Evolutionary conservation across 805 yeast species (phyloP), one percentile per base, ranked within the genome.

Genomic region (Saccharomycopsis fibuligera): DNA sequence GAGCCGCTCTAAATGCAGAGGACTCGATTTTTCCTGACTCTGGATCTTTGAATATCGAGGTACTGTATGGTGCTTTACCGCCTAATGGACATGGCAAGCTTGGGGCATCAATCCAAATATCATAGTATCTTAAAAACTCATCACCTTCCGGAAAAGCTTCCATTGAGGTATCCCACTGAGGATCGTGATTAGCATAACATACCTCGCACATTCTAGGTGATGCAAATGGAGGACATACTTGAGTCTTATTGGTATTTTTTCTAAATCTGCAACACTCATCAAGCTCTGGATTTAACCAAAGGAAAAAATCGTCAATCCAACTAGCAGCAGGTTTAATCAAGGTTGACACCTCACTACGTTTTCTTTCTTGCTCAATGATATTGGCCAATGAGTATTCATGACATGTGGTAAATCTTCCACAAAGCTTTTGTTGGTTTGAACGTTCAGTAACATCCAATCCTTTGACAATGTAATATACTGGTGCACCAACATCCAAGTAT

Each of bases 31-130:
- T 53, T 1, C 62, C 63, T 0, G 63, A 56, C 1, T 67, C 65
- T 27, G 66, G 65, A 49, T 71, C 70, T 24, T 72, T 66, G 1
- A 73, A 66, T 9, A 87, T 67, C 0, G 89, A 70, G 4, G 70
- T 65, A 1, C 85, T 73, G 61, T 91, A 91, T 0, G 97, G 96
- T 0, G 97, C 97, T 59, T 86, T 85, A 2, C 99, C 99, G 3
- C 96, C 98, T 24, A 91, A 68, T 1, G 98, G 96, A 63, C 99
- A 91, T 2, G 91, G 87, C 58, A 86, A 93, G 49, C 95, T 85
- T 23, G 87, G 86, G 1, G 87, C 67, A 35, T 78, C 72, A 23
- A 91, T 86, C 99, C 99, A 91, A 37, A 83, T 77, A 21, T 76
- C 64, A 60, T 89, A 83, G 57, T 72, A 87, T 40, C 68, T 69